phyloP scores from a whole-genome alignment of 352 stramenopile species.

The Pythium dissotocum region DNA sequence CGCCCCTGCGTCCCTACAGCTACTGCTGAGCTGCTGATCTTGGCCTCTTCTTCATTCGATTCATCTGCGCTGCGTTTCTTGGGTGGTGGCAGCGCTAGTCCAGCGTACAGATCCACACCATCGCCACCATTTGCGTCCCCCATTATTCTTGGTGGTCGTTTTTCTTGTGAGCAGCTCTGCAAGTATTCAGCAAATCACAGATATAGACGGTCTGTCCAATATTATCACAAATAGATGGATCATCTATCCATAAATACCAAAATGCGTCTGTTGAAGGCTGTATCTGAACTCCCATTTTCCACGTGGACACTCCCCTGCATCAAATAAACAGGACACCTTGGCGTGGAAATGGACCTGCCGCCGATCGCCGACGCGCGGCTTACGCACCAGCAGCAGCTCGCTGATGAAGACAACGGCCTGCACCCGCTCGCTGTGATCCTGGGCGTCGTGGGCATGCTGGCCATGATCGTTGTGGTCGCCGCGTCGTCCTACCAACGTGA shows the following conservation, averaged over 20 bases:
- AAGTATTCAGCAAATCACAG: not conserved
- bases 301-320: not conserved
- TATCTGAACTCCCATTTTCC: not conserved
- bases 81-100: constrained; percentile 46
- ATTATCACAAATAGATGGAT: not conserved
- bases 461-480: constrained; percentile 63
- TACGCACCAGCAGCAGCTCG: not conserved
- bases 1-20: constrained; percentile 19
- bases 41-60: not conserved
- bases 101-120: constrained; percentile 53
- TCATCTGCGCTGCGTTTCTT: constrained; percentile 36
- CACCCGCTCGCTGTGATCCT: constrained; percentile 72
- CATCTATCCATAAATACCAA: not conserved
- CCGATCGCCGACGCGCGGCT: constrained; percentile 4
- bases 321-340: not conserved
- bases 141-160: not conserved
- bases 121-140: not conserved
- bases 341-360: not conserved
- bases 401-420: constrained; percentile 31
- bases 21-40: not conserved
- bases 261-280: not conserved
- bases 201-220: not conserved
- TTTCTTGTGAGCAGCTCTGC: not conserved
- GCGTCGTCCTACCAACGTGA: constrained; percentile 81
- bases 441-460: constrained; percentile 56